A percentile compares a stretch with the other conserved stretches of the same genome.
These are phyloP conservation scores for Cerioporus squamosus DNA, from an alignment of 1,284 basidiomycete species.

Conservation along the genomic window DNA sequence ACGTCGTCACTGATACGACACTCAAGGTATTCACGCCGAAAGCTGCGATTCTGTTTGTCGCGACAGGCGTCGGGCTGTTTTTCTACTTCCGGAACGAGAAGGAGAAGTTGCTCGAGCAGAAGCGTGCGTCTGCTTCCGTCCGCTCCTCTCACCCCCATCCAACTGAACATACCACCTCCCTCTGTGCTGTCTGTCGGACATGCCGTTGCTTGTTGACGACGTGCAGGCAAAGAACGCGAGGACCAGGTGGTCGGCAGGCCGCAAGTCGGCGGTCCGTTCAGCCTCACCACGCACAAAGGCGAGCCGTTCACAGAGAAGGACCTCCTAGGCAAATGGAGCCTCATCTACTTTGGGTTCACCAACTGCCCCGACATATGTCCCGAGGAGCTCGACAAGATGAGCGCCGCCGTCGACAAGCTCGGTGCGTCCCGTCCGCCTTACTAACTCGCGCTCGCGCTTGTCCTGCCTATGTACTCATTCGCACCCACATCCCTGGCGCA, in stretches of 20 bases:
- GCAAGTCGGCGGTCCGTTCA: constrained; percentile 91
- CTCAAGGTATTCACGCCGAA: constrained; percentile 85
- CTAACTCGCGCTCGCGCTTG: neutral
- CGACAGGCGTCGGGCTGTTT: constrained; percentile 82
- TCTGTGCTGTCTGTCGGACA: neutral
- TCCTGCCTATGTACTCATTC: neutral
- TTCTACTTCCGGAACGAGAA: constrained; percentile 93
- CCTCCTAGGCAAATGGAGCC: constrained; percentile 83
- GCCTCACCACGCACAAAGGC: constrained; percentile 69
- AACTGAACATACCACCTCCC: neutral
- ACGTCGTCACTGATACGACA: neutral
- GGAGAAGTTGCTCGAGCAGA: constrained; percentile 70
- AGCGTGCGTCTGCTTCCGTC: constrained; percentile 24
- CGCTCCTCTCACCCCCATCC: neutral
- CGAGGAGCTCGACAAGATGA: constrained; percentile 97
- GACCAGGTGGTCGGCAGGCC: constrained; percentile 67
- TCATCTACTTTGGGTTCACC: constrained; percentile 97
- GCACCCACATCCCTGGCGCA: neutral
- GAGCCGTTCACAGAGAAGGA: constrained; percentile 84
- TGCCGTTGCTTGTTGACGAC: neutral
- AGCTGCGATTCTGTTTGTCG: constrained; percentile 83
- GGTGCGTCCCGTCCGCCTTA: constrained; percentile 49
- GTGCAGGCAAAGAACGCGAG: constrained; percentile 67
- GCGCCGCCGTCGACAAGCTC: constrained; percentile 76
- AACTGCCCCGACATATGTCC: constrained; percentile 99